Conservation (phyloP, 2,329 filamentous ascomycete species). For the Colletotrichum higginsianum region DNA sequence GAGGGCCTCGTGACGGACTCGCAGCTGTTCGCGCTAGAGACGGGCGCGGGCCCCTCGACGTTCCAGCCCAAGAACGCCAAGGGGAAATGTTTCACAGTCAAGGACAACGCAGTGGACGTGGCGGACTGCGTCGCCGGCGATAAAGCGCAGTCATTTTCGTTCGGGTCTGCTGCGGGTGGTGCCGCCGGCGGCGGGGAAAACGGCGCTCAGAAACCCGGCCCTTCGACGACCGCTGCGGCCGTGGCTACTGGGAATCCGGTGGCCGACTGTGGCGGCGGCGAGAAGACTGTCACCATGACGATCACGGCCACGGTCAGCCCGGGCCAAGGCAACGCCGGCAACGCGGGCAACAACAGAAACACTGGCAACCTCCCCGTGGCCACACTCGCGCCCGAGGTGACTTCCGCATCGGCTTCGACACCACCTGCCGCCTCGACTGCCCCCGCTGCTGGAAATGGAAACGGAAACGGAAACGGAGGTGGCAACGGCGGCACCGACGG, state of each 20-base stretch:
- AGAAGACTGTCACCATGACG: constrained; percentile 20
- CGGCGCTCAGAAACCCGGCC: constrained; percentile 6
- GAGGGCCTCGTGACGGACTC: constrained; percentile 65
- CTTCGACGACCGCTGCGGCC: constrained; percentile 7
- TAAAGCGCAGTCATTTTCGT: constrained; percentile 59
- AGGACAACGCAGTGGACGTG: constrained; percentile 60
- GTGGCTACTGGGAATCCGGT: constrained; percentile 18
- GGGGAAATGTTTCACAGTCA: constrained; percentile 63
- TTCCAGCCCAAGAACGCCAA: constrained; percentile 62
- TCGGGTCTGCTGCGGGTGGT: constrained; percentile 30
- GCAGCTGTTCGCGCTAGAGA: constrained; percentile 66
- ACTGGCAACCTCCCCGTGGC: constrained; percentile 4
- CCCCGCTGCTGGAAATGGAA: constrained; percentile 19
- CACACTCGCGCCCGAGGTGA: constrained; percentile 13
- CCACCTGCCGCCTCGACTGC: constrained; percentile 10
- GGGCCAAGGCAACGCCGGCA: constrained; percentile 15
- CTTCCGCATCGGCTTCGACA: not conserved
- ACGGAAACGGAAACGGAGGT: not conserved
- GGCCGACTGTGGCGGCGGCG: constrained; percentile 10
- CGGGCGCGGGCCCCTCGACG: constrained; percentile 57
- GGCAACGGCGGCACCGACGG: constrained; percentile 8
- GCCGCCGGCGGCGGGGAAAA: not conserved
- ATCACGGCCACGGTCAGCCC: constrained; percentile 20
- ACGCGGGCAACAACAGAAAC: not conserved
- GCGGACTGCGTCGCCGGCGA: constrained; percentile 58